Evolutionary conservation across 1,139 yeast genomes (phyloP).

Genomic region (Hemisphaericaspora lyxosophila): DNA sequence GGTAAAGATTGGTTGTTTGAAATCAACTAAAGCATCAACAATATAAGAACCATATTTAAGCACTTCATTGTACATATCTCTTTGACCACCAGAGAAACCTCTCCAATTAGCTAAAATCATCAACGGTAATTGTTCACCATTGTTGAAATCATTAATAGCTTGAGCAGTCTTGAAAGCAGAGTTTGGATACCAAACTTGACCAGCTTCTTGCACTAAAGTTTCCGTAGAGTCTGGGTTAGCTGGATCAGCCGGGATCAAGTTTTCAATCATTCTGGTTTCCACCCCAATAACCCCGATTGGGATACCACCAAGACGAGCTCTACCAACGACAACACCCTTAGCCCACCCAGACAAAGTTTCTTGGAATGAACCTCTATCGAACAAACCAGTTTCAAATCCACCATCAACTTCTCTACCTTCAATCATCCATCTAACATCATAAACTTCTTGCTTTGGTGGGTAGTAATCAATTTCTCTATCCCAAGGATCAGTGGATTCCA

Average conservation of each 20-base stretch:
- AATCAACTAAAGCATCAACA: conserved; percentile 94
- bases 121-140: conserved; percentile 95
- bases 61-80: conserved; percentile 98
- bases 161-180: conserved; percentile 98
- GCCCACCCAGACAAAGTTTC: conserved; percentile 99
- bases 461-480: conserved; percentile 85
- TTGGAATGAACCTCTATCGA: conserved; percentile 89
- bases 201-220: conserved; percentile 87
- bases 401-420: conserved; percentile 75
- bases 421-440: conserved; percentile 95
- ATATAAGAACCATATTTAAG: conserved; percentile 94
- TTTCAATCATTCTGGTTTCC: conserved; percentile 87
- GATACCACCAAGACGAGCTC: conserved; percentile 98
- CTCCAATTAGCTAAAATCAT: conserved; percentile 99
- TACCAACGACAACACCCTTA: conserved; percentile 95
- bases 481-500: conserved; percentile 83
- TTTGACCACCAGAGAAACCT: conserved; percentile 99
- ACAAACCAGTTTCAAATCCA: conserved; percentile 77
- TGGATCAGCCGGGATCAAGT: conserved; percentile 93
- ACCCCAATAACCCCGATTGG: conserved; percentile 98
- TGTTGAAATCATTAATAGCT: conserved; percentile 94
- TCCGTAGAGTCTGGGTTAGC: conserved; percentile 96
- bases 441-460: conserved; percentile 72
- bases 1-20: conserved; percentile 93
- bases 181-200: conserved; percentile 99